Conservation (phyloP, 2,329 filamentous ascomycete genomes). For the Penicillium sp. region DNA sequence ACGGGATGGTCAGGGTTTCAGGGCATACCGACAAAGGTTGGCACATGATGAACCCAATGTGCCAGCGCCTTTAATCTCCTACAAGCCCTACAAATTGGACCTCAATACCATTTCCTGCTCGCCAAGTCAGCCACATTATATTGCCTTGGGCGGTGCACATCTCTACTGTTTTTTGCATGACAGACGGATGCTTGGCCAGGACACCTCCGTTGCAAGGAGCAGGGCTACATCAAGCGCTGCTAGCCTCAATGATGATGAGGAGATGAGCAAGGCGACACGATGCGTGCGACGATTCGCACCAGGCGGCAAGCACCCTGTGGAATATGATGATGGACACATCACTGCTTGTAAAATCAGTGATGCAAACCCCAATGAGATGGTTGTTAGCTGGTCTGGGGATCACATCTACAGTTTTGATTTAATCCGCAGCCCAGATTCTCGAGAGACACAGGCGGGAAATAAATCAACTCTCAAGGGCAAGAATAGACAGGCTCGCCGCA, state of each 20-base stretch:
- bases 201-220: conserved; percentile 55
- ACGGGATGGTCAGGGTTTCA: conserved; percentile 44
- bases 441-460: conserved; percentile 38
- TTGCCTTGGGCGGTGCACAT: conserved; percentile 66
- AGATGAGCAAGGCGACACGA: conserved; percentile 58
- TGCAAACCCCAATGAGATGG: conserved; percentile 64
- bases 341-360: conserved; percentile 70
- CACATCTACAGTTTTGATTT: conserved; percentile 67
- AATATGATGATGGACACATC: conserved; percentile 60
- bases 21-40: conserved; percentile 40
- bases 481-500: conserved; percentile 18
- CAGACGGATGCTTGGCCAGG: conserved; percentile 63
- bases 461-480: conserved; percentile 21
- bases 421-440: conserved; percentile 55
- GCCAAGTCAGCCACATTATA: conserved; percentile 65
- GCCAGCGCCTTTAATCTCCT: conserved; percentile 64
- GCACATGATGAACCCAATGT: conserved; percentile 51
- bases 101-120: conserved; percentile 68
- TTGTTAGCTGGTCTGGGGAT: conserved; percentile 67
- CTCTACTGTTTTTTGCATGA: conserved; percentile 68
- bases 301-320: conserved; percentile 51
- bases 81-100: conserved; percentile 61
- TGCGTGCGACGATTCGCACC: conserved; percentile 67
- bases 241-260: conserved; percentile 50
- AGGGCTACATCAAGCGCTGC: conserved; percentile 40